phyloP scores from a whole-genome alignment of 2,329 filamentous ascomycete species.

The Torrubiellomyces zombiae region DNA sequence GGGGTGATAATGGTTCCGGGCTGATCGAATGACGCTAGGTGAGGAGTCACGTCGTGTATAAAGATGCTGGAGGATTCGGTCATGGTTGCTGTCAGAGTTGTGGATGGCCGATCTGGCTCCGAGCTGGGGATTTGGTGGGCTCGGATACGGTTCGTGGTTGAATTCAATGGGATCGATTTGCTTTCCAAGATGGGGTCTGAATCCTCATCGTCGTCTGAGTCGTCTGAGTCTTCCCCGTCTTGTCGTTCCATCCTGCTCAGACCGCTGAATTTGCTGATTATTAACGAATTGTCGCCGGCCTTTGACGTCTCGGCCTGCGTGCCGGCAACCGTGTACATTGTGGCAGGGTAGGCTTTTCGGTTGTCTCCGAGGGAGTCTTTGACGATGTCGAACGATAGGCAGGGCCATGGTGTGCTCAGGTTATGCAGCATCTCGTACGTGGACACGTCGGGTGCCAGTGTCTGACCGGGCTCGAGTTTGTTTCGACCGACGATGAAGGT shows the following conservation, averaged over 20 bases:
- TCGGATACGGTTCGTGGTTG: slow-evolving; percentile 88
- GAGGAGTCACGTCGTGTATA: slow-evolving; percentile 86
- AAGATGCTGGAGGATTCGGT: slow-evolving; percentile 76
- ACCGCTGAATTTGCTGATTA: slow-evolving; percentile 93
- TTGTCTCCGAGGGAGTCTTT: slow-evolving; percentile 74
- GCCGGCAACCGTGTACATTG: slow-evolving; percentile 85
- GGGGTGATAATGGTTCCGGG: slow-evolving; percentile 68
- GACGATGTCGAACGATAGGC: slow-evolving; percentile 87
- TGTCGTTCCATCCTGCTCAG: slow-evolving; percentile 71
- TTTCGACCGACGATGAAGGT: slow-evolving; percentile 93
- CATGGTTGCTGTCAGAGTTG: slow-evolving; percentile 80
- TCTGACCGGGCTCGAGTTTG: slow-evolving; percentile 80
- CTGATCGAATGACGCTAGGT: slow-evolving; percentile 76
- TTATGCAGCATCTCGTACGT: slow-evolving; percentile 97
- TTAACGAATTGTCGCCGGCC: slow-evolving; percentile 75
- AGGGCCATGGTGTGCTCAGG: slow-evolving; percentile 89
- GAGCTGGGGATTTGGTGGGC: slow-evolving; percentile 61
- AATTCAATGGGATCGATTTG: slow-evolving; percentile 68
- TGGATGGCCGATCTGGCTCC: slow-evolving; percentile 55
- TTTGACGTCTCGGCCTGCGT: slow-evolving; percentile 71
- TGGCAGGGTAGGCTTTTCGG: slow-evolving; percentile 85
- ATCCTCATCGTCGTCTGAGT: slow-evolving; percentile 58
- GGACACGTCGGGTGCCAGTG: slow-evolving; percentile 76
- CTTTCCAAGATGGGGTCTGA: slow-evolving; percentile 86
- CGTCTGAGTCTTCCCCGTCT: slow-evolving; percentile 47